Base-by-base conservation (phyloP, 2,329 filamentous ascomycete genomes). In the Xylariaceae sp. region DNA sequence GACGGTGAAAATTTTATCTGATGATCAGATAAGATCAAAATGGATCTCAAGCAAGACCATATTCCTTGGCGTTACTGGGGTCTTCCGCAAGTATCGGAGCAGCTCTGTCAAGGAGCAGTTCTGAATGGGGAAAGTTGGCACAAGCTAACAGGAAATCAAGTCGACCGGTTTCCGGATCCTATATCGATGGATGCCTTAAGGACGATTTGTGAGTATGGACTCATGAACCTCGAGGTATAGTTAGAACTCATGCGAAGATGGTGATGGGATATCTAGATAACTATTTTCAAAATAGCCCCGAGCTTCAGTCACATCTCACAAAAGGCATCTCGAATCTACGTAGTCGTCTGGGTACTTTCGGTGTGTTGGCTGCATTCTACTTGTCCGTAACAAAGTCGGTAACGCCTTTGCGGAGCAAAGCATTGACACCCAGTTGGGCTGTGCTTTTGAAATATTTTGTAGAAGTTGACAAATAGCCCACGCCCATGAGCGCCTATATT, bases 11-110 rank as follows among this genome's bases (percentile, higher is more conserved):
- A 48, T 57, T 60, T 62, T 60, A 62, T 62, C 60, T 51, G 60
- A 62, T 62, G 48, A 66, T 66, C 64, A 63, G 68, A 70, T 70
- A 69, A 70, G 68, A 70, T 70, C 37, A 45, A 61, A 31, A 17
- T 44, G 49, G 49, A 43, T 58, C 12, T 51, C 46, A 53, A 61
- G 45, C 34, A 45, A 47, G 54, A 53, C 49, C 37, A 45, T 21
- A 34, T 29, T 26, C 36, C 66, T 68, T 68, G 65, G 66, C 60
- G 45, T 28, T 49, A 41, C 58, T 23, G 24, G 60, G 65, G 51
- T 55, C 37, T 36, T 46, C 9, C 21, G 40, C 31, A 36, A 60
- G 39, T 21, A 52, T 58, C 59, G 62, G 62, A 60, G 53, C 53
- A 58, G 45, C 19, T 23, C 47, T 8, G 31, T 61, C 54, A 43